Evolutionary conservation across 129 eudicot genomes (phyloP).

Genomic region (Escallonia herrerae): DNA sequence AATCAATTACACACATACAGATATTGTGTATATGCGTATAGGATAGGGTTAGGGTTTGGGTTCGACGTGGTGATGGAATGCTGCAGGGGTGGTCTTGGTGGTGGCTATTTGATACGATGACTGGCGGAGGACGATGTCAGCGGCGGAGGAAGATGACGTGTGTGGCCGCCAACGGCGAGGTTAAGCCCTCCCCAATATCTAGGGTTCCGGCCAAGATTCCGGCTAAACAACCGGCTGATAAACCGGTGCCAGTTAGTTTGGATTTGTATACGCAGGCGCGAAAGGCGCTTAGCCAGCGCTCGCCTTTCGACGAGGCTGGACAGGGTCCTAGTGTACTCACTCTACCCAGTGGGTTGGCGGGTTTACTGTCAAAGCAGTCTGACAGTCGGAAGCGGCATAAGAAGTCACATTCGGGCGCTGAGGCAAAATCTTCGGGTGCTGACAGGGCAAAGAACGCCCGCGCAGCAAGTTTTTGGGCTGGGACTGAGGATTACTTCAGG

Average conservation of each 20-base stretch:
- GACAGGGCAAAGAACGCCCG: conserved; percentile 18
- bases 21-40: conserved; percentile 5
- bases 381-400: conserved; percentile 73
- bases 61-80: conserved; percentile 38
- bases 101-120: conserved; percentile 37
- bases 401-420: conserved; percentile 60
- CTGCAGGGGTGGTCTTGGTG: conserved; percentile 34
- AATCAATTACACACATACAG: neutral
- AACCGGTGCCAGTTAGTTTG: conserved; percentile 18
- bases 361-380: conserved; percentile 34
- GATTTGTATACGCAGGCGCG: conserved; percentile 79
- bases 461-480: conserved; percentile 49
- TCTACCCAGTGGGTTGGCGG: conserved; percentile 63
- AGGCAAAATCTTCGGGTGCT: conserved; percentile 28
- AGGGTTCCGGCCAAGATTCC: conserved; percentile 26
- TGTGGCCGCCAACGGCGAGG: conserved; percentile 58
- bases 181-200: conserved; percentile 34
- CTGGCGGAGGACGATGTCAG: conserved; percentile 48
- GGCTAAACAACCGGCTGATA: conserved; percentile 5
- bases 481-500: conserved; percentile 78
- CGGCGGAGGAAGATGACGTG: conserved; percentile 58
- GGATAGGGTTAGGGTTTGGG: conserved; percentile 29
- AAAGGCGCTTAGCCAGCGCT: conserved; percentile 62
- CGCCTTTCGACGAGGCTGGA: conserved; percentile 73
- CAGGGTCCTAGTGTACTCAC: conserved; percentile 22